Evolutionary conservation across 495 filamentous ascomycete genomes (phyloP).

Genomic region (Podospora tetraspora): DNA sequence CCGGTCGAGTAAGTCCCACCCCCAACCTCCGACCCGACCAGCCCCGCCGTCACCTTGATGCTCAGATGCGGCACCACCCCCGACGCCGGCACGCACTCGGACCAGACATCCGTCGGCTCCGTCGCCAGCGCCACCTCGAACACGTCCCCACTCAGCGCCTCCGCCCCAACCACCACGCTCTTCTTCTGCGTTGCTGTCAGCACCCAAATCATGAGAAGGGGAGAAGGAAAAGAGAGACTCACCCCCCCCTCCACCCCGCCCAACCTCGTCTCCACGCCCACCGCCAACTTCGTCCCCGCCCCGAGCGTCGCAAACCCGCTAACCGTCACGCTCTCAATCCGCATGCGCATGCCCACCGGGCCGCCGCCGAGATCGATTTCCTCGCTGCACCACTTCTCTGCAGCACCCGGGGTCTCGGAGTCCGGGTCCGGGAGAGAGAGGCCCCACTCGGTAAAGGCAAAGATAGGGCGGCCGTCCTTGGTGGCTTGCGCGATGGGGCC

Average conservation of each 20-base stretch:
- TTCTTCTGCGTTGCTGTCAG: slow-evolving; percentile 1
- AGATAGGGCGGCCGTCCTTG: slow-evolving; percentile 18
- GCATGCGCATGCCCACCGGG: slow-evolving; percentile 20
- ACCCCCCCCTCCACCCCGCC: slow-evolving; percentile 18
- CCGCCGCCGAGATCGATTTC: slow-evolving; percentile 20
- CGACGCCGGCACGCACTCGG: slow-evolving; percentile 15
- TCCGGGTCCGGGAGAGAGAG: slow-evolving; percentile 13
- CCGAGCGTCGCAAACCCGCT: slow-evolving; percentile 20
- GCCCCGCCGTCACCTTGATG: slow-evolving; percentile 18
- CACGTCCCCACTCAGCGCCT: slow-evolving; percentile 9
- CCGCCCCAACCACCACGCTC: slow-evolving; percentile 4
- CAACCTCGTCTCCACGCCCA: slow-evolving; percentile 16
- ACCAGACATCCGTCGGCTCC: slow-evolving; percentile 19
- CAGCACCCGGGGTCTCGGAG: neutral
- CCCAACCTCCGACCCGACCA: slow-evolving; percentile 11
- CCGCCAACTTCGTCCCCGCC: slow-evolving; percentile 11
- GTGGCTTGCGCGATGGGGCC: slow-evolving; percentile 14
- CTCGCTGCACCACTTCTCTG: slow-evolving; percentile 23
- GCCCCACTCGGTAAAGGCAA: slow-evolving; percentile 22
- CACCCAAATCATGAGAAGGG: neutral
- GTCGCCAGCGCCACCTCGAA: slow-evolving; percentile 19
- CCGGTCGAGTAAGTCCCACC: slow-evolving; percentile 15
- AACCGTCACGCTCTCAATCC: slow-evolving; percentile 18
- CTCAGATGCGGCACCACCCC: slow-evolving; percentile 17
- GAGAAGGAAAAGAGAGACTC: neutral